Base-by-base conservation (phyloP, 1,284 basidiomycete species). In the Cryptococcus jaspeensis region DNA sequence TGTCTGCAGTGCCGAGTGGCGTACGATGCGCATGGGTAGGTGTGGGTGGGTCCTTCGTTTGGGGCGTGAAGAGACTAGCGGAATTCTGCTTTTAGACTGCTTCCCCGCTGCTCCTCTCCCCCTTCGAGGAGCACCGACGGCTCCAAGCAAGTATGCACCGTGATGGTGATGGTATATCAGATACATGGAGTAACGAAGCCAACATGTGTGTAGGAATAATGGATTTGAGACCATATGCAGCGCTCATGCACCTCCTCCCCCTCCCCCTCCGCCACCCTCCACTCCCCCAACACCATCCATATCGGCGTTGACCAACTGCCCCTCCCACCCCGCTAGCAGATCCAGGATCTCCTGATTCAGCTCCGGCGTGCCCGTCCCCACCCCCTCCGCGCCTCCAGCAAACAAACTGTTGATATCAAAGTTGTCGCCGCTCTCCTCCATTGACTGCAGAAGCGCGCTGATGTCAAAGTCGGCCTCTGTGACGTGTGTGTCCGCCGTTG, bases 341-440 rank as follows among this genome's bases (percentile, higher is more conserved):
- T 67, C 65, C 60, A 65, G 59, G 44, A 67, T 60, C 39, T 70
- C 67, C 43, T 65, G 55, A 58, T 51, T 57, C 32, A 65, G 40
- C 38, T 57, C 58, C 9, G 28, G 28, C 28, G 28, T 32, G 5
- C 28, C 28, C 28, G 28, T 32, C 4, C 54, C 55, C 7, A 39
- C 48, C 44, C 23, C 56, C 49, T 38, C 55, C n/a, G 28, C 53
- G 40, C 44, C 56, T 8, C 58, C 58, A 5, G 51, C 50, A 32
- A 61, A 61, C 20, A 61, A 47, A 53, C 44, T 52, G 50, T 63
- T 54, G 16, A 59, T 22, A 18, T 54, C 52, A 28, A 46, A 46
- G 22, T 44, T 25, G 37, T 53, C 50, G 35, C 25, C 52, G 13
- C 38, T 43, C 22, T 40, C 22, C 47, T 55, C 54, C 48, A 65